A percentile compares a stretch with the other conserved stretches of the same genome.
Conservation (phyloP, 2,329 filamentous ascomycete genomes). For the Cercospora sp. region DNA sequence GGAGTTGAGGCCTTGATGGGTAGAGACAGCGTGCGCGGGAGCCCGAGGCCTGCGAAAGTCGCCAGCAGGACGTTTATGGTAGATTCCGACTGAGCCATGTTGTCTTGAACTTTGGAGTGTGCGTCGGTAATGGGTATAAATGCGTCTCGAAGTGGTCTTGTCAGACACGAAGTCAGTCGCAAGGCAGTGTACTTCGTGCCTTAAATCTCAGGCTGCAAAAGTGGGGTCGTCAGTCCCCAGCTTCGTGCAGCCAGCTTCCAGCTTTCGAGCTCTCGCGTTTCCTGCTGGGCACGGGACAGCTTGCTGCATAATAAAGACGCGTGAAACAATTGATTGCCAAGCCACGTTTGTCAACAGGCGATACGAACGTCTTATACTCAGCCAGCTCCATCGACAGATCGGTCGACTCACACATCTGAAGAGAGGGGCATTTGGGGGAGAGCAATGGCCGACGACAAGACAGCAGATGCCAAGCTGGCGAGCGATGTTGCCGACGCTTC, state of each 20-base stretch:
- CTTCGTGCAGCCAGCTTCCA: slow-evolving; percentile 1
- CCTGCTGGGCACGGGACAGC: background rate
- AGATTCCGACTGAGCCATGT: slow-evolving; percentile 15
- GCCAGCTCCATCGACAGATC: background rate
- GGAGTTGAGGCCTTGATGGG: slow-evolving; percentile 66
- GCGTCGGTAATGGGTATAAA: background rate
- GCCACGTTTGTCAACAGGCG: background rate
- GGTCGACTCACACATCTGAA: background rate
- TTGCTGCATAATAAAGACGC: background rate
- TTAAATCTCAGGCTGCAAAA: background rate
- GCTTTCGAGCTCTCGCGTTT: background rate
- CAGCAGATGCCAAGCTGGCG: slow-evolving; percentile 23
- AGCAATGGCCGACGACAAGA: slow-evolving; percentile 18
- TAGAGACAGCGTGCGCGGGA: slow-evolving; percentile 81
- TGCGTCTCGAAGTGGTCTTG: background rate
- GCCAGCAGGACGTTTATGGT: slow-evolving; percentile 80
- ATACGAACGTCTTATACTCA: background rate
- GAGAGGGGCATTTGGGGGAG: background rate
- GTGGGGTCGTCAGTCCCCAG: background rate
- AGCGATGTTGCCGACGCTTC: slow-evolving; percentile 27
- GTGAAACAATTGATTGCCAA: background rate
- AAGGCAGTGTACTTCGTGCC: background rate
- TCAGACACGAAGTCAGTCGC: background rate
- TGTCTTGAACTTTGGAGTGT: background rate
- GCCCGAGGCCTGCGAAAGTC: slow-evolving; percentile 77